Evolutionary conservation across 345 rosid genomes (phyloP), one percentile per base, ranked within the genome.

Genomic region (Heritiera fomes): DNA sequence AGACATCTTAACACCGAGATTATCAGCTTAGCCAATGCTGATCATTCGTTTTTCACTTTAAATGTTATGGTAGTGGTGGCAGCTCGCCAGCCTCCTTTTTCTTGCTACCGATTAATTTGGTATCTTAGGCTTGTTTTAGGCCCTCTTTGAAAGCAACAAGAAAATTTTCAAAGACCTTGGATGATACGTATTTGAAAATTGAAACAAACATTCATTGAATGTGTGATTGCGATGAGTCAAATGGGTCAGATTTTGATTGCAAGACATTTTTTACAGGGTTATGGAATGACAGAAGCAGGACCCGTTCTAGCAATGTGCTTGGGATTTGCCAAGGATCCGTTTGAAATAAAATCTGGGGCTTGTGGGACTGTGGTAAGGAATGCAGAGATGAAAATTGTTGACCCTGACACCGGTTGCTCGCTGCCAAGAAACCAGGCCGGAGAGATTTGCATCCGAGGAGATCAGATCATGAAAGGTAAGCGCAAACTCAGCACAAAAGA

Each of bases 241-340:
- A 45, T 45, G 73, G 20, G 43, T 0, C 17, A 11, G 4, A 12
- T 45, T 45, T 45, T 68, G 46, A 68, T 23, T 46, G 20, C 73
- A 47, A 46, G 23, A 3, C 28, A 7, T 34, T 18, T 61, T 20
- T 45, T 65, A 62, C 64, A 94, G 98, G 94, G 98, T 3, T 94
- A 94, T 73, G 99, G 99, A 47, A 93, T 93, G 99, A 95, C 99
- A 0, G 98, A 95, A 85, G 94, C 98, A 5, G 98, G 98, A 18
- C 95, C 96, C 1, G 94, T 95, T 28, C 80, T 95, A 34, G 85
- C 98, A 7, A 91, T 91, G 91, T 88, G 94, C 56, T 75, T 89
- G 64, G 91, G 93, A 8, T 93, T 95, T 75, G 98, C 99, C 0
- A 95, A 92, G 75, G 82, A 89, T 14, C 94, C 97, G 0, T 89